Base-by-base conservation (phyloP, 371 early-diverging fungal genomes). In the Thermomucor indicae-seudaticae region DNA sequence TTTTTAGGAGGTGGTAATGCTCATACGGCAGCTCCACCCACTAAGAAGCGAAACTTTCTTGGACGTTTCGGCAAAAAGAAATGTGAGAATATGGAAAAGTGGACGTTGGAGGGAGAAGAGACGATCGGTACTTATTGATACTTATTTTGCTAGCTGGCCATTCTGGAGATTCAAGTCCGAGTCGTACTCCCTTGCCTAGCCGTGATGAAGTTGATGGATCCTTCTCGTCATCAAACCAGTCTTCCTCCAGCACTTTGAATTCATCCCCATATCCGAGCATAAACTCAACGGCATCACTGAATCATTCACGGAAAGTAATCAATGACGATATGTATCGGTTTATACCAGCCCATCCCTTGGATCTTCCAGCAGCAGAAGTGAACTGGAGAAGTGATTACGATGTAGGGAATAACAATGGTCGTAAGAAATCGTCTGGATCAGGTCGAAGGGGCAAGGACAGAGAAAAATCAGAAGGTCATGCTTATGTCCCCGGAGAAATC, bases 11-110 rank as follows among this genome's bases (percentile, higher is more conserved):
- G 12, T 3, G 42, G 23, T 42, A 22, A 17, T n/a, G 31, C 14
- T 14, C n/a, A 41, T 17, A 24, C 40, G n/a, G 42, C 28, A 40
- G 29, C 12, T 43, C 16, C 53, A 23, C 12, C 54, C 53, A 43
- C 58, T 55, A 60, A 61, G 43, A 58, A 57, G 30, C 37, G 61
- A 8, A 51, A 59, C 25, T 41, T 53, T 10, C 53, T 66, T 23
- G 57, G 64, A 40, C 50, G 72, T 29, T 60, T 72, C 31, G 60
- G 62, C 25, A 69, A 62, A 51, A 65, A 64, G 46, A 72, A 72
- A 49, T n/a, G n/a, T n/a, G n/a, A 59, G 73, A 69, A 56, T 54
- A 57, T 49, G 7, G 12, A 10, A 14, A 40, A 7, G 24, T 14
- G 12, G 3, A 8, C 39, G 19, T 30, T 43, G 3, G 24, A 4